Conservation (phyloP, 2,329 filamentous ascomycete genomes). For the Calonectria crousiana region DNA sequence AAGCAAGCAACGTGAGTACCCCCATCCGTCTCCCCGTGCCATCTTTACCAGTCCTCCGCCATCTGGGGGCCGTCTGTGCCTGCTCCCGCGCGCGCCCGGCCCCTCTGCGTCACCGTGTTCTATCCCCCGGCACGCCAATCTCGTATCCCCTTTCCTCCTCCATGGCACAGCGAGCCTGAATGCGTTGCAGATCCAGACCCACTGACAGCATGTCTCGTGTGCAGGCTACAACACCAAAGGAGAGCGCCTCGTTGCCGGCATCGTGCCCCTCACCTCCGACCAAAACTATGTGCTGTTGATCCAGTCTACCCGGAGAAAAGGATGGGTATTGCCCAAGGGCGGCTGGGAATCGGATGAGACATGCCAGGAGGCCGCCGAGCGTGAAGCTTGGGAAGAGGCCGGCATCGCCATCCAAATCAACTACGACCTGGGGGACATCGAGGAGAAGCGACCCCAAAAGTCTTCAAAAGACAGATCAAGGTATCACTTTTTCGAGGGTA, state of each 20-base stretch:
- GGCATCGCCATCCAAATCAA: constrained; percentile 89
- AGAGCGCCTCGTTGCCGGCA: constrained; percentile 93
- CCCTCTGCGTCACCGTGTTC: constrained; percentile 20
- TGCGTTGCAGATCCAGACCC: constrained; percentile 5
- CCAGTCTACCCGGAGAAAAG: constrained; percentile 89
- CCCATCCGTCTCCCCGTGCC: constrained; percentile 14
- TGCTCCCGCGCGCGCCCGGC: constrained; percentile 8
- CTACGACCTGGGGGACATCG: constrained; percentile 87
- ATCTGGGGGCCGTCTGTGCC: constrained; percentile 19
- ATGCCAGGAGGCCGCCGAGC: constrained; percentile 84
- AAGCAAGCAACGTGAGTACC: constrained; percentile 82
- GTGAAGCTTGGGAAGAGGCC: constrained; percentile 98
- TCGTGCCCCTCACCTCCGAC: constrained; percentile 89
- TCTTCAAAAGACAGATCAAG: constrained; percentile 71
- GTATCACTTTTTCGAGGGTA: constrained; percentile 89
- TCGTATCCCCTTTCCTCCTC: constrained; percentile 1
- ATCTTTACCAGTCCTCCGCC: constrained; percentile 20
- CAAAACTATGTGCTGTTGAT: constrained; percentile 92
- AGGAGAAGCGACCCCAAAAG: constrained; percentile 86
- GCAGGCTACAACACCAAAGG: constrained; percentile 92
- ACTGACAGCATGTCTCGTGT: constrained; percentile 40
- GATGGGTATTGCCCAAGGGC: constrained; percentile 97
- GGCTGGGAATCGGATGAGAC: constrained; percentile 97
- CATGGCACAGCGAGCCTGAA: constrained; percentile 10
- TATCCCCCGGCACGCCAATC: constrained; percentile 1